Conservation (phyloP, 805 yeast genomes). For the Starmerella floricola region DNA sequence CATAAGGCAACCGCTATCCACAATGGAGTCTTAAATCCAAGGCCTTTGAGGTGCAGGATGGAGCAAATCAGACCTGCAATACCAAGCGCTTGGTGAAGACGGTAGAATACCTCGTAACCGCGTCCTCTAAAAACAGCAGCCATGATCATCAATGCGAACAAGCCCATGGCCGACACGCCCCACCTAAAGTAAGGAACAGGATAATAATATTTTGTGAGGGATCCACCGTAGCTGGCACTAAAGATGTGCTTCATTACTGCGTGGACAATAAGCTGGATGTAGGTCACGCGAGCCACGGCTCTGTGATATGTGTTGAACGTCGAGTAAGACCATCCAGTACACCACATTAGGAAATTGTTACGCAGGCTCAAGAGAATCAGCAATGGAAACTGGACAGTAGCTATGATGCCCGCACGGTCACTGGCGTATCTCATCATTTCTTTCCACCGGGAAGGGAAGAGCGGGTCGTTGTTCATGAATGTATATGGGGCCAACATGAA, state of each 20-base stretch:
- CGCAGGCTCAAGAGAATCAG: slow-evolving; percentile 49
- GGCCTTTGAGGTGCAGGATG: slow-evolving; percentile 42
- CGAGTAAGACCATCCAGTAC: slow-evolving; percentile 46
- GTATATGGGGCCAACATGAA: slow-evolving; percentile 27
- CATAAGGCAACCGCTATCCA: slow-evolving; percentile 50
- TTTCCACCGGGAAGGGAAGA: slow-evolving; percentile 27
- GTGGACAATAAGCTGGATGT: slow-evolving; percentile 38
- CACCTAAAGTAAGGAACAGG: slow-evolving; percentile 29
- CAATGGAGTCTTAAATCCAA: slow-evolving; percentile 45
- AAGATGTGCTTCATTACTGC: slow-evolving; percentile 39
- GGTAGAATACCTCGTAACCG: slow-evolving; percentile 44
- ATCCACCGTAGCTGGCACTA: slow-evolving; percentile 28
- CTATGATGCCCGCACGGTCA: slow-evolving; percentile 46
- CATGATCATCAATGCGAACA: slow-evolving; percentile 33
- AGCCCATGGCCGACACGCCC: slow-evolving; percentile 29
- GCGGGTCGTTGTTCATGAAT: slow-evolving; percentile 28
- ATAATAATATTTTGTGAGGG: slow-evolving; percentile 26
- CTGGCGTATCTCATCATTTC: slow-evolving; percentile 35
- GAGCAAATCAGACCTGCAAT: slow-evolving; percentile 41
- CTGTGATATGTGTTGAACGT: slow-evolving; percentile 48
- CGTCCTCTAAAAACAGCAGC: slow-evolving; percentile 41
- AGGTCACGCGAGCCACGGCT: slow-evolving; percentile 40
- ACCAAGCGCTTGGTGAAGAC: slow-evolving; percentile 44
- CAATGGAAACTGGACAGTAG: slow-evolving; percentile 40
- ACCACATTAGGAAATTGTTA: slow-evolving; percentile 48